Evolutionary conservation across 2,329 filamentous ascomycete genomes (phyloP).

Genomic region (Pseudonectria buxi): DNA sequence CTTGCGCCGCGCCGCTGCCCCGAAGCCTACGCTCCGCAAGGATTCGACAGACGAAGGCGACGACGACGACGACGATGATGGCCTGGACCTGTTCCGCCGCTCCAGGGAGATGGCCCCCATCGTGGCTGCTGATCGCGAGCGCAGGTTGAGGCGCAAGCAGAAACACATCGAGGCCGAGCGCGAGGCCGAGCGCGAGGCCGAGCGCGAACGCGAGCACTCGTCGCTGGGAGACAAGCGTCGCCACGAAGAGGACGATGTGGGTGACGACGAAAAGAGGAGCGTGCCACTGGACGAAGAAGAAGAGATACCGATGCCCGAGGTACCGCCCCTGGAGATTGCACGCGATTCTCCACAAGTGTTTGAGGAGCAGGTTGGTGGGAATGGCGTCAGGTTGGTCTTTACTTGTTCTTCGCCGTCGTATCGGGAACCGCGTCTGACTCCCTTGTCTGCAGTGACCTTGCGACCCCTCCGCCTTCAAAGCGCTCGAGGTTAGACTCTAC

Average conservation of each 20-base stretch:
- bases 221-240: conserved; percentile 15
- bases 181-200: conserved; percentile 9
- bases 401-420: neutral
- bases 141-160: conserved; percentile 20
- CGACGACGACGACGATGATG: conserved; percentile 27
- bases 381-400: conserved; percentile 14
- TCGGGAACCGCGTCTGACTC: conserved; percentile 8
- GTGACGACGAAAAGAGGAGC: too few species aligned
- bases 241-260: conserved; percentile 7
- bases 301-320: too few species aligned
- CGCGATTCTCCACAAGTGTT: too few species aligned
- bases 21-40: conserved; percentile 15
- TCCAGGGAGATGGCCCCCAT: conserved; percentile 43
- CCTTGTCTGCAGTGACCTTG: conserved; percentile 21
- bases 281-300: too few species aligned
- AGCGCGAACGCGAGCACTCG: conserved; percentile 11
- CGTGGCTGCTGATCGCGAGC: conserved; percentile 34
- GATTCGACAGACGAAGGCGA: conserved; percentile 8
- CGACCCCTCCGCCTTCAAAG: conserved; percentile 34
- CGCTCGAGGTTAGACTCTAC: conserved; percentile 24
- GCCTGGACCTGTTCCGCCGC: conserved; percentile 43
- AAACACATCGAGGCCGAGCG: conserved; percentile 17
- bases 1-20: conserved; percentile 26
- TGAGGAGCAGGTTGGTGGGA: neutral
- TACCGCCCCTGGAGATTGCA: too few species aligned